Base-by-base conservation (phyloP, 2,329 filamentous ascomycete genomes). In the Tothia fuscella region DNA sequence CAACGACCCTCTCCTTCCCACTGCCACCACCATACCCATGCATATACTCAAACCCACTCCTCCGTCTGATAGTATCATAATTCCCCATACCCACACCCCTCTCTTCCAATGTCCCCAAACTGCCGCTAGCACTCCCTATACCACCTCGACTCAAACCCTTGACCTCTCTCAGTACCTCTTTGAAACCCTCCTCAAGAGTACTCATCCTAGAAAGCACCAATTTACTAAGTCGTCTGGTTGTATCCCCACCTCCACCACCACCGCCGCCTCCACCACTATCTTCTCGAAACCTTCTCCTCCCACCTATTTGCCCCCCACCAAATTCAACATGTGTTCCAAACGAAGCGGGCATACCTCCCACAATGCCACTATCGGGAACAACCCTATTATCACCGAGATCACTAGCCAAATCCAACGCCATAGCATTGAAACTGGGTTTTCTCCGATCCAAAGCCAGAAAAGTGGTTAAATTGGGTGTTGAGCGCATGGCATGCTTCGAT, bases 141-240 rank as follows among this genome's bases (percentile, higher is more conserved):
- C 24, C 33, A 14, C 20, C 24, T 10, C 32, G 22, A 37, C 22
- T 31, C 5, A 43, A 26, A 16, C 22, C 36, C 25, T 40, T 44
- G 3, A 93, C 80, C 58, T 91, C 85, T 47, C 76, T 77, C 43
- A 87, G 74, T n/a, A 93, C 80, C 46, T 94, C 85, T 2, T 82
- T 74, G 58, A 96, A 89, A 12, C 87, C 82, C 60, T 93, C 86
- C 57, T 96, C 88, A 2, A 96, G 70, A 6, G 82, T 89, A 58
- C 91, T 91, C 86, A 95, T 95, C 25, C 86, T 71, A 6, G 86
- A 85, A 34, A 95, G 67, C 61, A 95, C 82, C 34, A 94, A 71
- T 43, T 85, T 75, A 50, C 80, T 74, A 54, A 82, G 78, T 72
- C 88, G 82, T 30, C 82, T 74, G 53, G 84, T 80, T 10, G 39